phyloP scores from a whole-genome alignment of 805 yeast species.

The Spathaspora gorwiae region DNA sequence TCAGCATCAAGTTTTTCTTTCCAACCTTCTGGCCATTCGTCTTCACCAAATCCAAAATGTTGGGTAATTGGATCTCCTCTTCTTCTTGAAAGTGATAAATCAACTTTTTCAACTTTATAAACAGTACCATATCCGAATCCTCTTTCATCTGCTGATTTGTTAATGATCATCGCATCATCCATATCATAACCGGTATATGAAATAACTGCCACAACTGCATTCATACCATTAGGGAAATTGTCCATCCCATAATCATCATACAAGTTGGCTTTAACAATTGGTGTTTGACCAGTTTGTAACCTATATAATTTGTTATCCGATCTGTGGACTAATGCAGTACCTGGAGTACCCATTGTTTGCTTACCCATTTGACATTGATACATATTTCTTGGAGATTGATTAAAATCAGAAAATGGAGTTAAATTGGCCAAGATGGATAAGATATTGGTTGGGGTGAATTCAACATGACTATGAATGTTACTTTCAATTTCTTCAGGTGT shows the following conservation, averaged over 20 bases:
- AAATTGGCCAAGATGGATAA: conserved; percentile 91
- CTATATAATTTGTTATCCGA: conserved; percentile 93
- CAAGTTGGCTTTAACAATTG: conserved; percentile 88
- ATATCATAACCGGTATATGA: conserved; percentile 99
- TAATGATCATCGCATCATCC: conserved; percentile 99
- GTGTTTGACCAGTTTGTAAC: conserved; percentile 93
- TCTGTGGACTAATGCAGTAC: conserved; percentile 88
- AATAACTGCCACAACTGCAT: conserved; percentile 98
- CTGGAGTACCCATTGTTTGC: conserved; percentile 99
- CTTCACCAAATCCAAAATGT: conserved; percentile 91
- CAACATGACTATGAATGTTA: conserved; percentile 86
- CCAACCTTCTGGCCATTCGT: conserved; percentile 92
- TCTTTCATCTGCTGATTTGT: conserved; percentile 95
- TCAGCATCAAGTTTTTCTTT: conserved; percentile 81
- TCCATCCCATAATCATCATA: conserved; percentile 98
- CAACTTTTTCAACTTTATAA: conserved; percentile 90
- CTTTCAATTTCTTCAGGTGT: conserved; percentile 84
- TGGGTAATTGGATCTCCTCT: conserved; percentile 93
- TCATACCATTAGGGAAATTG: conserved; percentile 96
- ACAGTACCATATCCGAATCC: conserved; percentile 98
- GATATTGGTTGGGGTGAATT: conserved; percentile 90
- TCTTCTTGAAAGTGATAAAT: conserved; percentile 69
- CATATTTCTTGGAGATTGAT: conserved; percentile 99
- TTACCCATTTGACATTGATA: conserved; percentile 99
- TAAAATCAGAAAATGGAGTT: conserved; percentile 97